Evolutionary conservation across 2,329 filamentous ascomycete genomes (phyloP).

Genomic region (Xylariaceae sp.): DNA sequence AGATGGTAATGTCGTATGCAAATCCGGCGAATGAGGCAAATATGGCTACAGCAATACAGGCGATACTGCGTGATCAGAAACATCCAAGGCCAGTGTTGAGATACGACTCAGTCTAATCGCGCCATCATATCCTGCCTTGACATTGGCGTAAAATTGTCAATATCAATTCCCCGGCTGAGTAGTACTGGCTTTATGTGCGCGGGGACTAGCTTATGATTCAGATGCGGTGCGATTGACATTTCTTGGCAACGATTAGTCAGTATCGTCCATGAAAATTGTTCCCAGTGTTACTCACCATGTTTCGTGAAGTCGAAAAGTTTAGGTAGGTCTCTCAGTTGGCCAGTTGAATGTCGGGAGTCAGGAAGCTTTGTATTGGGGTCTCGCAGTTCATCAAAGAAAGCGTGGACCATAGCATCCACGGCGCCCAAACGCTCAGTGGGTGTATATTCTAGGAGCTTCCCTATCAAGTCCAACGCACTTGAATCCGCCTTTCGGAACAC

Average conservation of each 20-base stretch:
- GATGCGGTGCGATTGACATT: constrained; percentile 84
- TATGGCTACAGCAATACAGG: constrained; percentile 31
- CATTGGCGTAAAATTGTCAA: constrained; percentile 89
- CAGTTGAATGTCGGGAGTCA: constrained; percentile 85
- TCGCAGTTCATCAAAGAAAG: constrained; percentile 95
- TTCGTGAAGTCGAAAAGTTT: constrained; percentile 87
- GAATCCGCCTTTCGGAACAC: constrained; percentile 95
- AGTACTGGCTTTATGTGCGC: constrained; percentile 71
- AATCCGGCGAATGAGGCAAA: constrained; percentile 29
- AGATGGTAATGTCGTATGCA: constrained; percentile 26
- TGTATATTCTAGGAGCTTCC: constrained; percentile 89
- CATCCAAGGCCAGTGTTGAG: constrained; percentile 18
- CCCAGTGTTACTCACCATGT: constrained; percentile 62
- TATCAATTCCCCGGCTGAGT: constrained; percentile 73
- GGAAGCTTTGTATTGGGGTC: constrained; percentile 87
- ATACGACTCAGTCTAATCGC: constrained; percentile 73
- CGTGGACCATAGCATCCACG: constrained; percentile 94
- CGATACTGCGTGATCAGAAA: constrained; percentile 29
- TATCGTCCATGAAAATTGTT: neutral
- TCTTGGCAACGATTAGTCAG: constrained; percentile 49
- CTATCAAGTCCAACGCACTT: constrained; percentile 92
- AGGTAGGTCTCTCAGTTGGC: constrained; percentile 74
- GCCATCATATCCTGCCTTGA: constrained; percentile 96
- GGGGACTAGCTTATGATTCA: constrained; percentile 87
- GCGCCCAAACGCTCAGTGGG: constrained; percentile 91